Conservation (phyloP, 2,329 filamentous ascomycete genomes). For the Pestalotiopsis sp. region DNA sequence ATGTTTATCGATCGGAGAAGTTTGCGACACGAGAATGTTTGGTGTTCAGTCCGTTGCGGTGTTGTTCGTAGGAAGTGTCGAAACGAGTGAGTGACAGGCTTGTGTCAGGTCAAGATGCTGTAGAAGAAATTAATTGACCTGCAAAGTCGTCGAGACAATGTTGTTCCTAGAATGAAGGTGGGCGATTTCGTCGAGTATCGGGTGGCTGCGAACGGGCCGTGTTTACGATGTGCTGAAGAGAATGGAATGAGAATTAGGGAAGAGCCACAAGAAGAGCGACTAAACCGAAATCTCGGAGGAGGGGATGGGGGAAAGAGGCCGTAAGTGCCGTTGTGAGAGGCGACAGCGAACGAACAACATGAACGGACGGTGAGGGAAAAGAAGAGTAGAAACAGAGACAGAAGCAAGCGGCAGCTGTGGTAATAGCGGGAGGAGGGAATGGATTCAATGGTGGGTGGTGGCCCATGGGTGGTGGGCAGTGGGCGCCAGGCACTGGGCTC, state of each 20-base stretch:
- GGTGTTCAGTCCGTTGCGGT: not conserved
- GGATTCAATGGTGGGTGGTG: too few species aligned
- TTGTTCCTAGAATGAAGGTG: slow-evolving; percentile 5
- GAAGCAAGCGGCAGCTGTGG: slow-evolving; percentile 1
- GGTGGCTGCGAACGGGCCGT: not conserved
- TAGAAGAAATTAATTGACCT: slow-evolving; percentile 16
- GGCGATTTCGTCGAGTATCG: not conserved
- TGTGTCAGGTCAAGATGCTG: slow-evolving; percentile 11
- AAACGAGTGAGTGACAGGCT: slow-evolving; percentile 2
- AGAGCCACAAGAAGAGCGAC: not conserved
- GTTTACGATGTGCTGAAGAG: slow-evolving; percentile 13
- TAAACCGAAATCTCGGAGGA: slow-evolving; percentile 10
- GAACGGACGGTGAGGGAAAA: not conserved
- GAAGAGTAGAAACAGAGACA: not conserved
- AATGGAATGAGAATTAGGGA: slow-evolving; percentile 19
- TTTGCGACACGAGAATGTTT: slow-evolving; percentile 1
- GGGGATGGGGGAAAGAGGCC: slow-evolving; percentile 6
- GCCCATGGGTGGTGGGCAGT: too few species aligned
- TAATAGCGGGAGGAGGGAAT: not conserved
- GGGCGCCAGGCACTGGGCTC: too few species aligned
- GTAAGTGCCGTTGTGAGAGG: slow-evolving; percentile 3
- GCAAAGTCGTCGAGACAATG: slow-evolving; percentile 10
- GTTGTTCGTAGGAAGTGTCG: not conserved
- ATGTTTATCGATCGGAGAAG: not conserved
- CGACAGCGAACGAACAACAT: not conserved